Evolutionary conservation across 2,329 filamentous ascomycete genomes (phyloP).

Genomic region (Passalora sequoiae): DNA sequence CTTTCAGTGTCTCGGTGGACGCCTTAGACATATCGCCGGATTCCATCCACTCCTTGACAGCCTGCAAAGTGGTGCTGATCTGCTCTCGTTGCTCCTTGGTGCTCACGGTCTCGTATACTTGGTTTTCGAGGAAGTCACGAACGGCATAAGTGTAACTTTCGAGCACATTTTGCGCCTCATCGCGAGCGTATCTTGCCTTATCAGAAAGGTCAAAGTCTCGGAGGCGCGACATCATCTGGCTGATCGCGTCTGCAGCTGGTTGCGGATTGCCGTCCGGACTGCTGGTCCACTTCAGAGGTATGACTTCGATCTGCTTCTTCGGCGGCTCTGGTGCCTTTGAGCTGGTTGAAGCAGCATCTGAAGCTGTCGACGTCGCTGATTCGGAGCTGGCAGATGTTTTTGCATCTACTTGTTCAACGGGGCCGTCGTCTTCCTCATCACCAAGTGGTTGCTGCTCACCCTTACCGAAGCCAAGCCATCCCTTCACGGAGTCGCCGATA

Average conservation of each 20-base stretch:
- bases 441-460: slow-evolving; percentile 70
- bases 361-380: slow-evolving; percentile 34
- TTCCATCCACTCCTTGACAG: slow-evolving; percentile 84
- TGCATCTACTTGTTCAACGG: slow-evolving; percentile 39
- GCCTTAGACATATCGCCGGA: slow-evolving; percentile 66
- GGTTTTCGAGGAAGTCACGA: slow-evolving; percentile 73
- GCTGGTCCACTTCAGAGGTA: slow-evolving; percentile 47
- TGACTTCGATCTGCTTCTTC: slow-evolving; percentile 50
- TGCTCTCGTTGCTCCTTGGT: slow-evolving; percentile 61
- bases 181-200: slow-evolving; percentile 65
- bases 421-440: slow-evolving; percentile 50
- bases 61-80: slow-evolving; percentile 64
- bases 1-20: slow-evolving; percentile 66
- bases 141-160: slow-evolving; percentile 88
- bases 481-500: slow-evolving; percentile 91
- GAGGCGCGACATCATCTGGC: slow-evolving; percentile 60
- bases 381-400: slow-evolving; percentile 33
- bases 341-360: slow-evolving; percentile 39
- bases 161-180: slow-evolving; percentile 87
- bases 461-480: slow-evolving; percentile 87
- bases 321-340: slow-evolving; percentile 38
- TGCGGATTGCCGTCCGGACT: slow-evolving; percentile 48
- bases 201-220: slow-evolving; percentile 84
- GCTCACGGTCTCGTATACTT: slow-evolving; percentile 66
- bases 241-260: slow-evolving; percentile 56